These are phyloP conservation scores for Metschnikowia drakensbergensis DNA, from an alignment of 805 yeast genomes.

Conservation along the genomic window DNA sequence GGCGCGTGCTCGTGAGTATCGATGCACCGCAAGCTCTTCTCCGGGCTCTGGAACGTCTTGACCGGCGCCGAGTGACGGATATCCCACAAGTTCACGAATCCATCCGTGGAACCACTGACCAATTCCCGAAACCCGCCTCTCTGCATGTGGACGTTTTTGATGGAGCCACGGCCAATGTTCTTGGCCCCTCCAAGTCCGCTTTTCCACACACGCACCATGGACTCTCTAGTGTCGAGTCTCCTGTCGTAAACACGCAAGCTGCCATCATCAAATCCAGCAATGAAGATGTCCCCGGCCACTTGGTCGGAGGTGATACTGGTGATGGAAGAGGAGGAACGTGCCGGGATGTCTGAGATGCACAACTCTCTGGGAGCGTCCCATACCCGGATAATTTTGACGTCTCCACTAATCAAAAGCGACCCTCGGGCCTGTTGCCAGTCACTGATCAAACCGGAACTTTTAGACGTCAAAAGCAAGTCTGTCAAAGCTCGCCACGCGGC, in stretches of 20 bases:
- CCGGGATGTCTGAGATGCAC: slow-evolving; percentile 83
- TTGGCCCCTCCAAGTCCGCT: slow-evolving; percentile 20
- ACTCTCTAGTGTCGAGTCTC: slow-evolving; percentile 76
- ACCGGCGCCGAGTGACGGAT: slow-evolving; percentile 73
- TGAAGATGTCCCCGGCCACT: slow-evolving; percentile 85
- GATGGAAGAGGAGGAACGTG: slow-evolving; percentile 83
- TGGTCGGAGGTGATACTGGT: slow-evolving; percentile 91
- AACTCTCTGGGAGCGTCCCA: slow-evolving; percentile 98
- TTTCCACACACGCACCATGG: slow-evolving; percentile 82
- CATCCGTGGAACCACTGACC: slow-evolving; percentile 78
- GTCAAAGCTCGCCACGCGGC: slow-evolving; percentile 93
- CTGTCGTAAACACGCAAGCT: slow-evolving; percentile 87
- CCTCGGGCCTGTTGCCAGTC: slow-evolving; percentile 99
- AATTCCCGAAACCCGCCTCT: slow-evolving; percentile 93
- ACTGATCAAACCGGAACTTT: slow-evolving; percentile 76
- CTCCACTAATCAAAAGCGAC: slow-evolving; percentile 86
- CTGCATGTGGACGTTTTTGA: slow-evolving; percentile 87
- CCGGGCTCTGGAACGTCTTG: slow-evolving; percentile 54
- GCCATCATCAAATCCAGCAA: slow-evolving; percentile 92
- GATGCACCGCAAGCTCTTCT: slow-evolving; percentile 55
- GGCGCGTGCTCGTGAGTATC: slow-evolving; percentile 97
- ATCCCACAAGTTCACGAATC: slow-evolving; percentile 87
- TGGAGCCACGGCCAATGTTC: slow-evolving; percentile 47
- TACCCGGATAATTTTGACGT: slow-evolving; percentile 81
- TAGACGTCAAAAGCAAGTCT: slow-evolving; percentile 74